A percentile compares a stretch with the other conserved stretches of the same genome.
Conservation (phyloP, 2,329 filamentous ascomycete species). For the Thelonectria olida region DNA sequence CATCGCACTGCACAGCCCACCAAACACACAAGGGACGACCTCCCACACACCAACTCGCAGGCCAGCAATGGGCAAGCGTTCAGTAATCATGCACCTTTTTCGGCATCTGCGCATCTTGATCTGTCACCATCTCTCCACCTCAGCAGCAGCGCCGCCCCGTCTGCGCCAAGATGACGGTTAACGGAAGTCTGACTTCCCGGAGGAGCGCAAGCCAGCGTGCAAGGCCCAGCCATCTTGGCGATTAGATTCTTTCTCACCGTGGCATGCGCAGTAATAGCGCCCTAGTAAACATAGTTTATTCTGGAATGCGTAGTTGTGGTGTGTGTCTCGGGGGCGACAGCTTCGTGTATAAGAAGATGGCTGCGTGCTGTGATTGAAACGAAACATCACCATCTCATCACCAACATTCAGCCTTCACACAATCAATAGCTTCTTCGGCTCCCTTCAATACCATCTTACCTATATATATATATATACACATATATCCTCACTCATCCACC, state of each 20-base stretch:
- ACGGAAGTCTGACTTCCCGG: not conserved
- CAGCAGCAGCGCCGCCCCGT: not conserved
- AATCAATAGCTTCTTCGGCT: not conserved
- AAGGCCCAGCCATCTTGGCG: too few relatives aligned
- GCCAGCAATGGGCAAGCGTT: too few relatives aligned
- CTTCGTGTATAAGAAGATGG: slow-evolving; percentile 36
- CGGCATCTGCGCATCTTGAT: too few relatives aligned
- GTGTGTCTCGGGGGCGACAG: not conserved
- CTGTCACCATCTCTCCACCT: too few relatives aligned
- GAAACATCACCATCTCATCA: slow-evolving; percentile 27
- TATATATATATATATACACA: not conserved
- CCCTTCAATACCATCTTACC: not conserved
- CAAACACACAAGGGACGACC: too few relatives aligned
- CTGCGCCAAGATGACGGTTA: not conserved
- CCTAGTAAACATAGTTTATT: not conserved
- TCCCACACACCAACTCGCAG: too few relatives aligned
- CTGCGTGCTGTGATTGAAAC: slow-evolving; percentile 17
- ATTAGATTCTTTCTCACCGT: slow-evolving; percentile 6
- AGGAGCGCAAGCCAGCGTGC: not conserved
- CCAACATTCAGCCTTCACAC: slow-evolving; percentile 7
- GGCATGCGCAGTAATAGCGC: not conserved
- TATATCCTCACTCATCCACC: not conserved
- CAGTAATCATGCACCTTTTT: too few relatives aligned
- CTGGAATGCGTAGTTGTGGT: not conserved
- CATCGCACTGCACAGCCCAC: too few relatives aligned